Evolutionary conservation across 2,329 filamentous ascomycete species (phyloP), one percentile per base, ranked within the genome.

Genomic region (Helicocarpus griseus): DNA sequence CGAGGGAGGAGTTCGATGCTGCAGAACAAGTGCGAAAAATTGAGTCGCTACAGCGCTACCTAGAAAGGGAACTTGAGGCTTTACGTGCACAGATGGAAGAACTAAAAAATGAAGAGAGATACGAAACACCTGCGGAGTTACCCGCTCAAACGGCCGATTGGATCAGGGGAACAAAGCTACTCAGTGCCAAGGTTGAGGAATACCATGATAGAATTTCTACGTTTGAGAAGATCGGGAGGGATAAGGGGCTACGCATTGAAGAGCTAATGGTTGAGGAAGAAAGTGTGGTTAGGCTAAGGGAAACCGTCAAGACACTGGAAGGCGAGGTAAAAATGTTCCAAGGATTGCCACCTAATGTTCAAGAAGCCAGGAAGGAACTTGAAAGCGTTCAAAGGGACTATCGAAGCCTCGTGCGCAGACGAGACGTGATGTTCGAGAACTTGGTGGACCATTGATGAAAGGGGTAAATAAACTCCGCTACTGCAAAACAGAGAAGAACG

Each of bases 361-460:
- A 83, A 45, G 76, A 79, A 44, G 89, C 89, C 33, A 78, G 83
- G 58, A 69, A 74, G n/a, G 82, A 87, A 63, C 75, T 95, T 26
- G 85, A 86, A 57, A 72, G 75, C 28, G 69, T 89, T 40, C 79
- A 86, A 54, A 70, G 72, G 1, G 81, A 89, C 61, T 71, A 95
- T 43, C 74, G 77, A 36, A 69, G 71, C 8, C 69, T 88, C 48
- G 82, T 77, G 26, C 74, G 75, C 56, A 75, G 77, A 58, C 78
- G 89, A 50, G 88, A 95, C 64, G 76, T 72, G 28, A 74, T 88
- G 50, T 94, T 95, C 63, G 88, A 91, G 63, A 78, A 76, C 1
- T 65, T 93, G 44, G 81, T 88, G 2, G 80, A 82, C 40, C 31
- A 43, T n/a, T n/a, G n/a, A n/a, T 39, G 31, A 39, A 38, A 33